Percentiles rank a stretch among this genome's conserved stretches.
Evolutionary conservation across 805 yeast species (phyloP).

Genomic region (Geotrichum ghanense): DNA sequence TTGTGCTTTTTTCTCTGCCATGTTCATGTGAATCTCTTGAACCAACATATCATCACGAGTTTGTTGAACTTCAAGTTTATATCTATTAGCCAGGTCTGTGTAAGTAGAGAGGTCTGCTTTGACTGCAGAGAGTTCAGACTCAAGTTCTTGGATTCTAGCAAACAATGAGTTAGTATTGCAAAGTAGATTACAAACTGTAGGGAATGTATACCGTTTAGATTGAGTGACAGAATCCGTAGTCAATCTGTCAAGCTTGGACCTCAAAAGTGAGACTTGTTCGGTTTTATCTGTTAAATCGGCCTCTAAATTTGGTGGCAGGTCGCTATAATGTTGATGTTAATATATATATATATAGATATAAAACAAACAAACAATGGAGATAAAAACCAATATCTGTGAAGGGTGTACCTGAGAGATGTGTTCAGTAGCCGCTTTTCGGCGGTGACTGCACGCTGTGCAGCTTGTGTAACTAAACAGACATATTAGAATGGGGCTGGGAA

Average conservation of each 20-base stretch:
- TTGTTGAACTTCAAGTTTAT: background rate
- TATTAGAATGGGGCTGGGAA: background rate
- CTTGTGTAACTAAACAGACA: background rate
- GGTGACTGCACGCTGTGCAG: slow-evolving; percentile 12
- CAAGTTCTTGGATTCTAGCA: background rate
- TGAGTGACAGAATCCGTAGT: too few relatives aligned
- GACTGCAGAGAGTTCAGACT: background rate
- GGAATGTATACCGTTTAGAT: too few relatives aligned
- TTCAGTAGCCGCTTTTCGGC: slow-evolving; percentile 11
- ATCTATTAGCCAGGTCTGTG: background rate
- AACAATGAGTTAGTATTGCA: too few relatives aligned
- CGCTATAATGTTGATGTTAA: background rate
- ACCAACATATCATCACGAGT: slow-evolving; percentile 33
- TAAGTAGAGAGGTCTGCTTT: background rate
- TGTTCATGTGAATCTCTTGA: slow-evolving; percentile 48
- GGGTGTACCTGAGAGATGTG: background rate
- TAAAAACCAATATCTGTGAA: too few relatives aligned
- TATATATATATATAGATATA: too few relatives aligned
- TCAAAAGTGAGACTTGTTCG: background rate
- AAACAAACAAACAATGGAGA: too few relatives aligned
- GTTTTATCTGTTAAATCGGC: background rate
- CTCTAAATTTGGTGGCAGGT: background rate
- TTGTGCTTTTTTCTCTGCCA: slow-evolving; percentile 30
- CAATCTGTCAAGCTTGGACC: too few relatives aligned
- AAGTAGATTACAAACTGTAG: too few relatives aligned